A percentile compares a stretch with the other conserved stretches of the same genome.
Conservation (phyloP, 768 basidiomycete genomes). For the Nevesoporus exiguus region DNA sequence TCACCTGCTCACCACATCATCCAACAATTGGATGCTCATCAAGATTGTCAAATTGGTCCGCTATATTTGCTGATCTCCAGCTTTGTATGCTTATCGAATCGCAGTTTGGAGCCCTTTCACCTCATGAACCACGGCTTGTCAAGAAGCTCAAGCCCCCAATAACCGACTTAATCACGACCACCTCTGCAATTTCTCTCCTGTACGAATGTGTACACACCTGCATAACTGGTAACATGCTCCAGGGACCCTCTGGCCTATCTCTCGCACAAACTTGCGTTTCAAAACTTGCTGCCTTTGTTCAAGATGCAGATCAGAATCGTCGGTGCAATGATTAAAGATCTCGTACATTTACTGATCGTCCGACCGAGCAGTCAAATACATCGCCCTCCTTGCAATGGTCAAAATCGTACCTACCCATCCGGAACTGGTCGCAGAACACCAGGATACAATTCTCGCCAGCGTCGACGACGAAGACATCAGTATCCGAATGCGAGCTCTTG, state of each 20-base stretch:
- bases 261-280: conserved; percentile 88
- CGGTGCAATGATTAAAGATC: conserved; percentile 35
- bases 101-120: conserved; percentile 91
- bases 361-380: conserved; percentile 83
- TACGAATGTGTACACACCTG: conserved; percentile 99
- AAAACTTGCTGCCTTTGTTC: conserved; percentile 87
- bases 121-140: conserved; percentile 88
- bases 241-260: conserved; percentile 68
- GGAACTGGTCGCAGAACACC: conserved; percentile 85
- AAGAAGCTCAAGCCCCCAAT: conserved; percentile 93
- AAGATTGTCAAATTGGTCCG: conserved; percentile 94
- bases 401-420: conserved; percentile 95
- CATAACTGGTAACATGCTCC: conserved; percentile 95
- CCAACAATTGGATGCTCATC: conserved; percentile 99
- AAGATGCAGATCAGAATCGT: conserved; percentile 96
- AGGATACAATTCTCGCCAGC: conserved; percentile 85
- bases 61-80: neutral
- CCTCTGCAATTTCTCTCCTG: conserved; percentile 89
- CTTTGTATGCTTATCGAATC: neutral
- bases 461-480: conserved; percentile 93
- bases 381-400: conserved; percentile 89
- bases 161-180: conserved; percentile 92
- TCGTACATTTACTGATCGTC: conserved; percentile 15
- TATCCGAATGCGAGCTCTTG: conserved; percentile 93
- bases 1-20: conserved; percentile 86